Percentiles rank a stretch among this genome's conserved stretches.
Conservation (phyloP, 768 basidiomycete genomes). For the Mycena chlorophos region DNA sequence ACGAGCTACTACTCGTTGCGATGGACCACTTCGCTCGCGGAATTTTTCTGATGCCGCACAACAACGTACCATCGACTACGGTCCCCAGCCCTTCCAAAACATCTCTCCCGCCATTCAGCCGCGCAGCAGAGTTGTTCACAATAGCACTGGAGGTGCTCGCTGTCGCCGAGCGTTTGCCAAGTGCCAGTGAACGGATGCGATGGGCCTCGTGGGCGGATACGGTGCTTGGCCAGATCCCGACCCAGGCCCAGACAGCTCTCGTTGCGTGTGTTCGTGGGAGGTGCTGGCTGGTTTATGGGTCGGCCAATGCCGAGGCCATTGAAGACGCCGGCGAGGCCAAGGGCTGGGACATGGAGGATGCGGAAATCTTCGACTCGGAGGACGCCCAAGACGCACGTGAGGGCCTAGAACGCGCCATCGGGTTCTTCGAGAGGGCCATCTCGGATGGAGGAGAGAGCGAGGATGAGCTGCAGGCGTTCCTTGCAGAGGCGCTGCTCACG, state of each 20-base stretch:
- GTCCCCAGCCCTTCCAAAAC: background rate
- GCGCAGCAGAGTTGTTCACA: constrained; percentile 60
- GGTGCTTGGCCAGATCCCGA: constrained; percentile 62
- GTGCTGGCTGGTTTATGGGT: constrained; percentile 58
- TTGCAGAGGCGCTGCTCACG: constrained; percentile 58
- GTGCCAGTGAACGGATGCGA: constrained; percentile 44
- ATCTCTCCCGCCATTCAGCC: constrained; percentile 39
- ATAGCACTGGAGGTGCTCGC: constrained; percentile 64
- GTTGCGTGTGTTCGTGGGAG: constrained; percentile 51
- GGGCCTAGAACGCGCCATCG: constrained; percentile 45
- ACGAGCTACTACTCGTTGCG: constrained; percentile 59
- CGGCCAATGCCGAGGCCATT: constrained; percentile 53
- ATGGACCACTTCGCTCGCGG: constrained; percentile 71
- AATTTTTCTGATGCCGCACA: constrained; percentile 72
- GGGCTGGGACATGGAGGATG: constrained; percentile 28
- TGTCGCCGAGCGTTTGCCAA: constrained; percentile 55
- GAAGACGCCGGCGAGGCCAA: constrained; percentile 50
- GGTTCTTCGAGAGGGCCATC: constrained; percentile 43
- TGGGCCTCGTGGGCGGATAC: constrained; percentile 66
- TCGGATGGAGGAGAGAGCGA: constrained; percentile 22
- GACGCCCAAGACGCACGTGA: constrained; percentile 60
- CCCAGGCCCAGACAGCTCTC: constrained; percentile 50
- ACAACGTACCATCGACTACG: background rate
- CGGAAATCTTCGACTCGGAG: constrained; percentile 39
- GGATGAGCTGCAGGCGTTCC: constrained; percentile 36